These are phyloP conservation scores for Sporothrix phasma DNA, from an alignment of 2,329 filamentous ascomycete species.

Conservation along the genomic window DNA sequence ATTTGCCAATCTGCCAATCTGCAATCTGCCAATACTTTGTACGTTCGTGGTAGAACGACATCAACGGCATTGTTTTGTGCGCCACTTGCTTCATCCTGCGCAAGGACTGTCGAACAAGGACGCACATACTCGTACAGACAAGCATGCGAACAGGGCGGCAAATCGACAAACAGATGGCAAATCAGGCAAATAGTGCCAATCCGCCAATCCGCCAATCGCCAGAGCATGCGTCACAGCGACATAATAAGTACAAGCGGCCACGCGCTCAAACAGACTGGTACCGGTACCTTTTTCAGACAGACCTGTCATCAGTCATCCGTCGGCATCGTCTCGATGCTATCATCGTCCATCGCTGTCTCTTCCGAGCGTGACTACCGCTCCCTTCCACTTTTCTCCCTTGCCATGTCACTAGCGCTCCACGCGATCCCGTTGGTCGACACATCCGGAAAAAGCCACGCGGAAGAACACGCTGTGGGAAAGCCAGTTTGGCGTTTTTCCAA, in stretches of 20 bases:
- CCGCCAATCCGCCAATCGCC: not conserved
- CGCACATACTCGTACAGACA: not conserved
- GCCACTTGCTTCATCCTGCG: not conserved
- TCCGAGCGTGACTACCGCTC: not conserved
- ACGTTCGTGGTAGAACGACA: not conserved
- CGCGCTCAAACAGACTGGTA: too few relatives aligned
- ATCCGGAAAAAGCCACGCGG: not conserved
- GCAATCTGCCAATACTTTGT: too few relatives aligned
- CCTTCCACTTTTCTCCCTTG: not conserved
- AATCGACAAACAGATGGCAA: not conserved
- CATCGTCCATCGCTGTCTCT: not conserved
- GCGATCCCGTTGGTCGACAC: not conserved
- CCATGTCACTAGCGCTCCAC: not conserved
- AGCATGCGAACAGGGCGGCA: not conserved
- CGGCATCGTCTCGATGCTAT: too few relatives aligned
- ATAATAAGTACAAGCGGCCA: too few relatives aligned
- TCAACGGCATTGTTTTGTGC: not conserved
- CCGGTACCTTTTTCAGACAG: not conserved
- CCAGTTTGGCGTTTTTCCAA: too few relatives aligned
- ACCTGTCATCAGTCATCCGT: not conserved
- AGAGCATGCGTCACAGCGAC: too few relatives aligned
- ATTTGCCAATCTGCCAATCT: too few relatives aligned
- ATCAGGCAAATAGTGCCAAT: not conserved
- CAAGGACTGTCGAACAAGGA: not conserved
- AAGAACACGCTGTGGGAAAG: not conserved